Base-by-base conservation (phyloP, 257 asterid species). In the Knoxia roxburghii region DNA sequence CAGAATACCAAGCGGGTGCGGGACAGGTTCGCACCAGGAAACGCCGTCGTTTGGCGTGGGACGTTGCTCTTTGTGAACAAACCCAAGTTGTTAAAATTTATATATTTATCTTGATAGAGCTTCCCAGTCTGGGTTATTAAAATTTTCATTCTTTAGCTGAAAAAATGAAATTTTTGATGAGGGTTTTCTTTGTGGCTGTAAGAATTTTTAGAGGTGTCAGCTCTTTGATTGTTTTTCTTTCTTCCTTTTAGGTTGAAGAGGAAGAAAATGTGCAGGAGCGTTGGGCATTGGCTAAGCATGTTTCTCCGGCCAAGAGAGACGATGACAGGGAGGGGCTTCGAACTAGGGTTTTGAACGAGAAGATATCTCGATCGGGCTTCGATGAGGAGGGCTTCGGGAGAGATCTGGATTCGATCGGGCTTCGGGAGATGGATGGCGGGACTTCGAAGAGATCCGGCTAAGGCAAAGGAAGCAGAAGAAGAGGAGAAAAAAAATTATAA, bases 251-350 rank as follows among this genome's bases (percentile, higher is more conserved):
- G 96, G 82, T 64, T 55, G 82, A 74, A 62, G 83, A 79, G 66
- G 70, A 64, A 46, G 87, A 73, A 58, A 50, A 71, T 79, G 69
- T 56, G 26, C 81, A 71, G 56, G 77, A 76, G 58, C 71, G 73
- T 41, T 73, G 81, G 64, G n/a, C 59, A 51, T 60, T 70, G 71
- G 77, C 79, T 71, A 77, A 80, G 61, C 81, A 86, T 62, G 78
- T 73, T 13, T 80, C 96, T 32, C 95, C 95, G 11, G 95, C 90
- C 56, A 74, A 49, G 81, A 89, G 96, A 71, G 82, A 83, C 17
- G 96, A 87, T 51, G 92, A 89, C 72, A 81, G 73, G 23, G 87
- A 85, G 65, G 96, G 96, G 48, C 91, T n/a, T n/a, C n/a, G n/a
- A n/a, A n/a, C n/a, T n/a, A n/a, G n/a, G n/a, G n/a, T n/a, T n/a